These are phyloP conservation scores for Glebionis coronaria DNA, from an alignment of 129 eudicot species.

Conservation along the genomic window DNA sequence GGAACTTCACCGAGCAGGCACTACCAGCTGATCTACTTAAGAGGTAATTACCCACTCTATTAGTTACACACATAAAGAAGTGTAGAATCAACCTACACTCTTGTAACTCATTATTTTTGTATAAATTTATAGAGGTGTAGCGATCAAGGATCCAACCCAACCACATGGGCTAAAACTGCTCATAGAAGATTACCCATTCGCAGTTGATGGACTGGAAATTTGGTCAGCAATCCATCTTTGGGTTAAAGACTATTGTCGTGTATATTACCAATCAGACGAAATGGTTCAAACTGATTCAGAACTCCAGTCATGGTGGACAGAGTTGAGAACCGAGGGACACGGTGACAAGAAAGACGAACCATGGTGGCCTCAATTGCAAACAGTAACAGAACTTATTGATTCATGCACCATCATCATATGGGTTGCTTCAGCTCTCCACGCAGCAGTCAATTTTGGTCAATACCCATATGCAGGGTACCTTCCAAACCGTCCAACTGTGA, in stretches of 20 bases:
- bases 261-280: conserved; percentile 45
- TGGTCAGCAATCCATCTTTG: conserved; percentile 52
- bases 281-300: conserved; percentile 35
- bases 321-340: conserved; percentile 43
- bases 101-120: not conserved
- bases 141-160: conserved; percentile 33
- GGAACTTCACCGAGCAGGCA: conserved; percentile 80
- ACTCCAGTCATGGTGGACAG: conserved; percentile 55
- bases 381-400: conserved; percentile 32
- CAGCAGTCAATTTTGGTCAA: conserved; percentile 45
- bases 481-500: conserved; percentile 55
- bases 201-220: conserved; percentile 52
- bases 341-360: conserved; percentile 60
- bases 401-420: conserved; percentile 56
- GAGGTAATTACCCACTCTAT: conserved; percentile 43
- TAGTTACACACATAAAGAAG: too few species aligned
- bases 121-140: conserved; percentile 38
- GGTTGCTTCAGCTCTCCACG: conserved; percentile 62
- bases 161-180: conserved; percentile 43
- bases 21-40: conserved; percentile 77
- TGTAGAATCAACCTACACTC: too few species aligned
- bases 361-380: conserved; percentile 47
- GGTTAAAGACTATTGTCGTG: conserved; percentile 44
- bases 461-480: conserved; percentile 61
- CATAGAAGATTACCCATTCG: conserved; percentile 54